Evolutionary conservation across 768 basidiomycete genomes (phyloP).

Genomic region (Steccherinum ochraceum): DNA sequence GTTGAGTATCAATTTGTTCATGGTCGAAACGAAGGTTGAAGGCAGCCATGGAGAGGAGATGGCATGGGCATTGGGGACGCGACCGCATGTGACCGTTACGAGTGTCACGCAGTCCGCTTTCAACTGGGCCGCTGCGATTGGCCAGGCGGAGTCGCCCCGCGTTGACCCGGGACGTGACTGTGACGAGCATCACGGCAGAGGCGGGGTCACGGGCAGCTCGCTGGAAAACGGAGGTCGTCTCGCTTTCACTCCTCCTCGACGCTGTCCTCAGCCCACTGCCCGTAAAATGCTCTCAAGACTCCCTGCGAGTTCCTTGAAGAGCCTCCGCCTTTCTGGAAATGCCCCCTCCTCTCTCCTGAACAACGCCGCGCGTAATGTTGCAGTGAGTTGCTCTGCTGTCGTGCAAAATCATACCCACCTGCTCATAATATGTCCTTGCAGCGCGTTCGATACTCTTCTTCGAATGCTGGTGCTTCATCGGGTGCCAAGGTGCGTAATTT

Average conservation of each 20-base stretch:
- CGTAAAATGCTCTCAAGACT: constrained; percentile 80
- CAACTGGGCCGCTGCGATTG: constrained; percentile 10
- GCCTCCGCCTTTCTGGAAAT: constrained; percentile 40
- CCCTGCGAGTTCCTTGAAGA: constrained; percentile 66
- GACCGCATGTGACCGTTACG: too few species aligned
- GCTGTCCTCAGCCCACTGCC: constrained; percentile 38
- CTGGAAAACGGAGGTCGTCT: constrained; percentile 23
- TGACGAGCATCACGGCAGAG: constrained; percentile 12
- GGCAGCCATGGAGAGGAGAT: too few species aligned
- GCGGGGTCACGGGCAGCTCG: too few species aligned
- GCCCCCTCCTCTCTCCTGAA: constrained; percentile 34
- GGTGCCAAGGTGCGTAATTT: constrained; percentile 53
- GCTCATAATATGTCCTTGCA: constrained; percentile 20
- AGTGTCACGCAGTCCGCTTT: background rate
- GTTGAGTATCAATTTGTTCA: too few species aligned
- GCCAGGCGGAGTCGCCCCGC: constrained; percentile 15
- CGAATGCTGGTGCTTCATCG: constrained; percentile 47
- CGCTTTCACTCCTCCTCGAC: constrained; percentile 31
- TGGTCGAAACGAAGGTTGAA: too few species aligned
- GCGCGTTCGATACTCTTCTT: constrained; percentile 70
- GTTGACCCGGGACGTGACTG: constrained; percentile 19
- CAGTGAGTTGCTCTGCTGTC: constrained; percentile 33
- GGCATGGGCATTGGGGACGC: too few species aligned
- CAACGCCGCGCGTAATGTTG: constrained; percentile 38
- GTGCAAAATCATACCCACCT: constrained; percentile 5